These are phyloP conservation scores for Exophiala calicioides DNA, from an alignment of 2,329 filamentous ascomycete species.

Conservation along the genomic window DNA sequence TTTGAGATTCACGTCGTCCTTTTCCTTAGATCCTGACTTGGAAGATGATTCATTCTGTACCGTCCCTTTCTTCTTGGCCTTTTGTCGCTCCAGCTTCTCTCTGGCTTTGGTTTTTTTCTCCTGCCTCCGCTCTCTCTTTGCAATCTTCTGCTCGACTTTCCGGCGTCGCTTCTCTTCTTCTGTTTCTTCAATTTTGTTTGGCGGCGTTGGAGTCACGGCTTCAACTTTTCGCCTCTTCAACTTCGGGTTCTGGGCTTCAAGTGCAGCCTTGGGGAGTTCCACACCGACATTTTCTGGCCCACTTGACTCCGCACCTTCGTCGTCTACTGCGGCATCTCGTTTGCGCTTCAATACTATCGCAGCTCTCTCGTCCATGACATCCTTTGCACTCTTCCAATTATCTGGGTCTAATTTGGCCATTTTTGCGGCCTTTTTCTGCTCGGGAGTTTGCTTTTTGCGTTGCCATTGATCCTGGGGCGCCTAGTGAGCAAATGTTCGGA, in stretches of 20 bases:
- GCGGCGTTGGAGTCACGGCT: conserved; percentile 28
- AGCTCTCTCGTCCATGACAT: conserved; percentile 81
- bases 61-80: conserved; percentile 37
- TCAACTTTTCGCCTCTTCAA: conserved; percentile 29
- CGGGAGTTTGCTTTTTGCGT: conserved; percentile 93
- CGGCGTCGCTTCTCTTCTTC: conserved; percentile 44
- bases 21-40: conserved; percentile 22
- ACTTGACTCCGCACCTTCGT: conserved; percentile 42
- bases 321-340: conserved; percentile 62
- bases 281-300: conserved; percentile 1
- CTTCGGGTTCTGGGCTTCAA: conserved; percentile 17
- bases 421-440: conserved; percentile 78
- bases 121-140: conserved; percentile 41
- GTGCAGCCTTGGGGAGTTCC: conserved; percentile 16
- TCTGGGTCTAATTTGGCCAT: conserved; percentile 89
- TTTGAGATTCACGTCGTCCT: conserved; percentile 16
- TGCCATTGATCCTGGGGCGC: conserved; percentile 79
- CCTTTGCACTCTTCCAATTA: conserved; percentile 85
- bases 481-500: conserved; percentile 13
- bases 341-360: conserved; percentile 75
- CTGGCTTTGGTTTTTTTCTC: conserved; percentile 38
- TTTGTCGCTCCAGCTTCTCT: conserved; percentile 42
- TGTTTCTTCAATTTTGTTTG: conserved; percentile 33
- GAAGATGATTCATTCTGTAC: conserved; percentile 33
- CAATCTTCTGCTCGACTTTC: conserved; percentile 50